Base-by-base conservation (phyloP, 1,284 basidiomycete species). In the Cystobasidium slooffiae region DNA sequence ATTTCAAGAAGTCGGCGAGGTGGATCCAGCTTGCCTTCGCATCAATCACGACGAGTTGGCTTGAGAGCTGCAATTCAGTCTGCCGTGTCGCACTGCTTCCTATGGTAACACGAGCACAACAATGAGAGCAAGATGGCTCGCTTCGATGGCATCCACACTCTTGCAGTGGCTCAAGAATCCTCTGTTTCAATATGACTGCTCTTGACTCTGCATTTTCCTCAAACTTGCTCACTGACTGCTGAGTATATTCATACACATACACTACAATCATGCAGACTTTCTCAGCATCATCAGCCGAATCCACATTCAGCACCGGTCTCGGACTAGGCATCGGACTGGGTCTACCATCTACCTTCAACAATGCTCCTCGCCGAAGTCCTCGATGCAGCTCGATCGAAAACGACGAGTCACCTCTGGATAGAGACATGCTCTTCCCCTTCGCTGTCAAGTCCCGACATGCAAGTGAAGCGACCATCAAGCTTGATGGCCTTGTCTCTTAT, bases 301-400 rank as follows among this genome's bases (percentile, higher is more conserved):
- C 39, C 1, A 65, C 20, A 3, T 20, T 53, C 37, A 47, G 24
- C 16, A 67, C 37, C 52, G 55, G 66, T 43, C 20, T 37, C n/a
- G 41, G 37, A 12, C 31, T 61, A 22, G 69, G 69, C 18, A 59
- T 72, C 47, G 69, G 69, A 8, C 59, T 72, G 20, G 69, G 69
- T 22, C 61, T 72, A 6, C 69, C 69, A 31, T 72, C 69, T n/a
- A 10, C 46, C 47, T 62, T 70, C 55, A 22, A 39, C 43, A 44
- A 51, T 58, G 55, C 52, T 6, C 20, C 18, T 10, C 46, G 49
- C 49, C 49, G 18, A 22, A 61, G 58, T n/a, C 61, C 9, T n/a
- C 61, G 9, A 22, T n/a, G 10, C 12, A 37, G 10, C 7, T n/a
- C 8, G 16, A 31, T n/a, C 31, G 39, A 41, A n/a, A 41, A 22